phyloP scores from a whole-genome alignment of 1,284 basidiomycete species.

The Cutaneotrichosporon dermatis region DNA sequence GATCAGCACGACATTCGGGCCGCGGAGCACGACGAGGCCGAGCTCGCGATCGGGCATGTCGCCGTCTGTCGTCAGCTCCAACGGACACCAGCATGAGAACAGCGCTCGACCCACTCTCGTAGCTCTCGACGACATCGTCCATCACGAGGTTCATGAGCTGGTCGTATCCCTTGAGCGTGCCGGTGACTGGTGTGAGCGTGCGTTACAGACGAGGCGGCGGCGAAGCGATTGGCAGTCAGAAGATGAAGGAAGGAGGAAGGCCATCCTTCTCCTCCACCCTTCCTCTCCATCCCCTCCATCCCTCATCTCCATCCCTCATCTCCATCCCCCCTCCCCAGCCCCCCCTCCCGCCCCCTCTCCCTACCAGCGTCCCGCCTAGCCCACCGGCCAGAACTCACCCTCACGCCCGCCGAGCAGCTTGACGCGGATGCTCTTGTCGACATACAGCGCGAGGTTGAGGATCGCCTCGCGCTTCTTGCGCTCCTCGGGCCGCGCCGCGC shows the following conservation, averaged over 20 bases:
- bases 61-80: slow-evolving; percentile 56
- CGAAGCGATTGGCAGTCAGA: too few species aligned
- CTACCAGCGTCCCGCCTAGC: background rate
- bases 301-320: too few species aligned
- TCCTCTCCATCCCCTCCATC: background rate
- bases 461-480: slow-evolving; percentile 93
- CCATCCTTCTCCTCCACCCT: background rate
- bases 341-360: background rate
- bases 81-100: too few species aligned
- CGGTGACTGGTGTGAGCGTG: slow-evolving; percentile 62
- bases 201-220: too few species aligned
- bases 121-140: slow-evolving; percentile 51
- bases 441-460: slow-evolving; percentile 89
- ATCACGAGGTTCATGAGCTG: slow-evolving; percentile 86
- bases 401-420: slow-evolving; percentile 96
- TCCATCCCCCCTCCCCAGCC: background rate
- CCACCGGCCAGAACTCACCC: slow-evolving; percentile 56
- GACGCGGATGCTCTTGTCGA: slow-evolving; percentile 85
- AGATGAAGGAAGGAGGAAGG: background rate
- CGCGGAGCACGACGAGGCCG: slow-evolving; percentile 81
- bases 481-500: slow-evolving; percentile 51
- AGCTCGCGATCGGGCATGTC: slow-evolving; percentile 60
- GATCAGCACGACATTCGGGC: slow-evolving; percentile 85
- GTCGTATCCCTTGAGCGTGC: slow-evolving; percentile 91
- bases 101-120: slow-evolving; percentile 41